Evolutionary conservation across 768 basidiomycete genomes (phyloP).

Genomic region (Pleurotus tuoliensis): DNA sequence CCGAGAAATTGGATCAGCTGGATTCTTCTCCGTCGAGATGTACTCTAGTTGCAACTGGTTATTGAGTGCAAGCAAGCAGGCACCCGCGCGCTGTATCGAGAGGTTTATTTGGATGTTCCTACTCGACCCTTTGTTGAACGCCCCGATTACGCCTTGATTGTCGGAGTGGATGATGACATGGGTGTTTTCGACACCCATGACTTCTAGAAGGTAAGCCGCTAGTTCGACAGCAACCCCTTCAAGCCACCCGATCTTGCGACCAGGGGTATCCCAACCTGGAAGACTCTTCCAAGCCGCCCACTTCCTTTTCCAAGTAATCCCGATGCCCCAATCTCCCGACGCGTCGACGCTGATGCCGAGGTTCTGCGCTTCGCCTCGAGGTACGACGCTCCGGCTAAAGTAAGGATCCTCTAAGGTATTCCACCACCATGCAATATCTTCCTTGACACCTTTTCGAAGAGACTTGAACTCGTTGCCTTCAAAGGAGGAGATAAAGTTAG

Average conservation of each 20-base stretch:
- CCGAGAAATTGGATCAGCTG: conserved; percentile 23
- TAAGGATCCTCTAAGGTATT: neutral
- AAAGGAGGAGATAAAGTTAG: conserved; percentile 19
- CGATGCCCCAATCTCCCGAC: conserved; percentile 17
- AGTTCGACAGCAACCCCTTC: conserved; percentile 23
- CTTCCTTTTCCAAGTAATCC: conserved; percentile 8
- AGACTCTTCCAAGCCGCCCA: conserved; percentile 18
- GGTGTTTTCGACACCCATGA: conserved; percentile 1
- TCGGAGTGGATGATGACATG: conserved; percentile 21
- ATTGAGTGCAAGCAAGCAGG: conserved; percentile 7
- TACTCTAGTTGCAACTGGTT: conserved; percentile 14
- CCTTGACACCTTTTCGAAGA: conserved; percentile 14
- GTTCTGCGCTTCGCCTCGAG: neutral
- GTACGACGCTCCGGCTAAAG: neutral
- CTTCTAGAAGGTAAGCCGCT: conserved; percentile 12
- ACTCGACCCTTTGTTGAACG: conserved; percentile 18
- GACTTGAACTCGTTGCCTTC: conserved; percentile 12
- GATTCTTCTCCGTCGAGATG: conserved; percentile 17
- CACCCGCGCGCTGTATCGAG: conserved; percentile 11
- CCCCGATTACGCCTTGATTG: conserved; percentile 26
- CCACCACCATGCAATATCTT: conserved; percentile 27
- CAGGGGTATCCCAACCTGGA: conserved; percentile 12
- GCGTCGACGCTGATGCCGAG: conserved; percentile 17
- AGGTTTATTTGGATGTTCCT: conserved; percentile 19
- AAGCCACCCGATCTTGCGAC: conserved; percentile 21